phyloP scores from a whole-genome alignment of 495 filamentous ascomycete genomes.

The Neurospora africana region DNA sequence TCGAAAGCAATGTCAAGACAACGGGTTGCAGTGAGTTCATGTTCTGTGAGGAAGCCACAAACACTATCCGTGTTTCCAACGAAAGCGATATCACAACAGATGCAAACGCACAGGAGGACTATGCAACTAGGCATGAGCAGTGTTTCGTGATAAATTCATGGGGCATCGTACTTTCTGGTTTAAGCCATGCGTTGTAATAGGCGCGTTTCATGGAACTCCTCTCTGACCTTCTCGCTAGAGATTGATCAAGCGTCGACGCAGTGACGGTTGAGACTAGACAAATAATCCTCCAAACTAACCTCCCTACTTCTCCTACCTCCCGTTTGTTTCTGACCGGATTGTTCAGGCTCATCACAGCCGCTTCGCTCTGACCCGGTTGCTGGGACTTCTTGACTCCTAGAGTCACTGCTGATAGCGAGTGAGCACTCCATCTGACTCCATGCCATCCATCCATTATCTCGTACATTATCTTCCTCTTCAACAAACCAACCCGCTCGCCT shows the following conservation, averaged over 20 bases:
- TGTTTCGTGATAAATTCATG: not conserved
- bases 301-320: not conserved
- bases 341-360: not conserved
- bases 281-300: not conserved
- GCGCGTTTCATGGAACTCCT: not conserved
- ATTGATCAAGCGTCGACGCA: not conserved
- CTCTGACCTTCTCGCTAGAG: too few species aligned
- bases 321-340: not conserved
- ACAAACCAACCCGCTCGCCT: not conserved
- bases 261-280: not conserved
- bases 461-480: not conserved
- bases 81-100: not conserved
- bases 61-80: not conserved
- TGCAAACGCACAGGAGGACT: not conserved
- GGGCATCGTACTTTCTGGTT: not conserved
- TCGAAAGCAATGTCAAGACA: not conserved
- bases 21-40: not conserved
- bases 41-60: not conserved
- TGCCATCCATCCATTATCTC: not conserved
- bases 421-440: not conserved
- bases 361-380: not conserved
- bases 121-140: not conserved
- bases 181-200: not conserved
- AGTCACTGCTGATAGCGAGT: not conserved
- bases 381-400: not conserved